Conservation (phyloP, 163 green algal species). For the Chlamydomonas reinhardtii region DNA sequence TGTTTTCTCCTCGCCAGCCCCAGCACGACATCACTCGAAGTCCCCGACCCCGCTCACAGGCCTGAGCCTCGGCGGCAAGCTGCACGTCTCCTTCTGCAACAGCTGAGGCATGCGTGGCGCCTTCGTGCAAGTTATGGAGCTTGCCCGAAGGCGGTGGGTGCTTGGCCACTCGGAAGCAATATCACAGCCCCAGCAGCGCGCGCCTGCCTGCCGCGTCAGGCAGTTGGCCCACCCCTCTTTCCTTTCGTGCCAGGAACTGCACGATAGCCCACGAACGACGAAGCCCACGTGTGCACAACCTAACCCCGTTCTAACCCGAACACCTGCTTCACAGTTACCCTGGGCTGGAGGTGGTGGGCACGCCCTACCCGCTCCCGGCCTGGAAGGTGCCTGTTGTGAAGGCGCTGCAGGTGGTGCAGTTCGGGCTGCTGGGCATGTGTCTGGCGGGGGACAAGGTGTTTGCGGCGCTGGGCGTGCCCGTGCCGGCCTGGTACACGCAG, state of each 20-base stretch:
- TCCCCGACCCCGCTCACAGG: no score
- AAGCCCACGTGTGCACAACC: no score
- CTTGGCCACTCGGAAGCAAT: background rate
- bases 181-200: no score
- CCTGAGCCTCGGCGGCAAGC: background rate
- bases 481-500: conserved; percentile 30
- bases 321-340: background rate
- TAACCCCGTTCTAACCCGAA: no score
- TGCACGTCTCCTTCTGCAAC: conserved; percentile 39
- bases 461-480: background rate
- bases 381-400: conserved; percentile 24
- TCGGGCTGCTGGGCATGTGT: background rate
- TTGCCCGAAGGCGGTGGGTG: conserved; percentile 18
- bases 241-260: no score
- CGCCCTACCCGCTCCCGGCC: conserved; percentile 3
- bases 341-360: conserved; percentile 24
- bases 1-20: no score
- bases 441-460: conserved; percentile 8
- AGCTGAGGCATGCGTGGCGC: conserved; percentile 50
- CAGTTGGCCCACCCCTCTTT: no score
- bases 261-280: no score
- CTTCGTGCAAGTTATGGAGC: conserved; percentile 29
- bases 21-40: no score
- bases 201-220: no score
- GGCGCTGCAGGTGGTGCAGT: conserved; percentile 1